A percentile compares a stretch with the other conserved stretches of the same genome.
Evolutionary conservation across 371 early-diverging fungal genomes (phyloP).

Genomic region (Rhizomucor pusillus): DNA sequence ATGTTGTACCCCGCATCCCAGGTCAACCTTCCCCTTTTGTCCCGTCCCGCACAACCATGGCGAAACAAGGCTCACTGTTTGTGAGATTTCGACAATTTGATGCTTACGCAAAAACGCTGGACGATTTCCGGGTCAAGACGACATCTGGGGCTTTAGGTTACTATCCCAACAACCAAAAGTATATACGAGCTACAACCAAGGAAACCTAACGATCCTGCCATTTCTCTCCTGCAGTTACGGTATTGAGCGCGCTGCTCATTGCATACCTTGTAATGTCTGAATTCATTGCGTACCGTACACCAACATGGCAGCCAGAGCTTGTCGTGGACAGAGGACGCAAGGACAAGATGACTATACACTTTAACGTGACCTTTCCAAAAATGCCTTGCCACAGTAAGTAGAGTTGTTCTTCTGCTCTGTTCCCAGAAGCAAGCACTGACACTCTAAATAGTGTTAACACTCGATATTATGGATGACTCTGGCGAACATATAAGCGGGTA

Average conservation of each 20-base stretch:
- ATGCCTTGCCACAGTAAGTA: conserved; percentile 87
- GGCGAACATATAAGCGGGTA: conserved; percentile 87
- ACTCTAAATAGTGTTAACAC: conserved; percentile 61
- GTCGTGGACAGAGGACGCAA: conserved; percentile 84
- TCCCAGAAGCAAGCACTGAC: too few relatives aligned
- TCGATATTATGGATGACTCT: conserved; percentile 94
- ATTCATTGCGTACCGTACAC: conserved; percentile 72
- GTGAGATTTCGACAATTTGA: conserved; percentile 72
- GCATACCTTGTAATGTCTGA: conserved; percentile 75
- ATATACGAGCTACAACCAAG: not conserved
- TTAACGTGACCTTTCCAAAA: conserved; percentile 89
- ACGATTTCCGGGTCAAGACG: conserved; percentile 93
- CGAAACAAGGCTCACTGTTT: conserved; percentile 38
- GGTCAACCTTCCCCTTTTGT: too few relatives aligned
- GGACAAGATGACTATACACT: conserved; percentile 85
- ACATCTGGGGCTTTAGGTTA: conserved; percentile 80
- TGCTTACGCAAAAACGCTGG: conserved; percentile 95
- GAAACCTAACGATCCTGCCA: not conserved
- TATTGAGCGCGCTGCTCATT: conserved; percentile 75
- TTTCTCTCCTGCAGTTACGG: conserved; percentile 59
- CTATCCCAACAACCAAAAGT: not conserved
- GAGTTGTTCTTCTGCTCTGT: not conserved
- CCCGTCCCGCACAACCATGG: too few relatives aligned
- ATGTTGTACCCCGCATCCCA: too few relatives aligned
- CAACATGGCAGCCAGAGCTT: conserved; percentile 70